Evolutionary conservation across 73 alveolate genomes (phyloP), one percentile per base, ranked within the genome.

Genomic region (Paraurostyla sp.): DNA sequence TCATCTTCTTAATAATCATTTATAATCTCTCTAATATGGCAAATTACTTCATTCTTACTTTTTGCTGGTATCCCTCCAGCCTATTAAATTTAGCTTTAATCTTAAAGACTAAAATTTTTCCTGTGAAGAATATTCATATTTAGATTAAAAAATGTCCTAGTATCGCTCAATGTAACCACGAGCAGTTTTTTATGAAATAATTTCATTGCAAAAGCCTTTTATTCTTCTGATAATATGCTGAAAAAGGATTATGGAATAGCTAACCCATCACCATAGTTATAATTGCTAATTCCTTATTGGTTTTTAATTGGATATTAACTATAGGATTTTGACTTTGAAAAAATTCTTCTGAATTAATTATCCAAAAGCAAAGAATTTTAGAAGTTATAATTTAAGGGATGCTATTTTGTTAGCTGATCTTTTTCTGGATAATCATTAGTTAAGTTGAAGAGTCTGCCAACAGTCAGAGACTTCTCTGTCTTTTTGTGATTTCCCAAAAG

Each of bases 191-290:
- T 65, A 9, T 65, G 35, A 65, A 22, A 65, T 1, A 65, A 22
- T 35, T 32, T 6, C 82, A 65, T 65, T 11, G 82, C 58, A 40
- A 65, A 65, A 2, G 40, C 56, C 7, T 40, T 2, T 40, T 65
- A 38, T 1, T 65, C 27, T 40, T 65, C 25, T 38, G 35, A 56
- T 58, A 65, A 38, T 1, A 65, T 1, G 7, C 23, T 40, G 9
- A 65, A 38, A 22, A 65, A 65, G 6, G 82, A 38, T 7, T 15
- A 22, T 32, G 82, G 82, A 2, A 65, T 38, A 18, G 58, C 18
- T 3, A 65, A 38, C 6, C 82, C 82, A 65, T 65, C 82, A 16
- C 82, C 58, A 23, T 18, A 38, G 25, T 65, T 65, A n/a, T n/a
- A n/a, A n/a, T n/a, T n/a, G n/a, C n/a, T n/a, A n/a, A n/a, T n/a